Evolutionary conservation across 2,329 filamentous ascomycete genomes (phyloP), one percentile per base, ranked within the genome.

Genomic region (Sclerotinia spermophila): DNA sequence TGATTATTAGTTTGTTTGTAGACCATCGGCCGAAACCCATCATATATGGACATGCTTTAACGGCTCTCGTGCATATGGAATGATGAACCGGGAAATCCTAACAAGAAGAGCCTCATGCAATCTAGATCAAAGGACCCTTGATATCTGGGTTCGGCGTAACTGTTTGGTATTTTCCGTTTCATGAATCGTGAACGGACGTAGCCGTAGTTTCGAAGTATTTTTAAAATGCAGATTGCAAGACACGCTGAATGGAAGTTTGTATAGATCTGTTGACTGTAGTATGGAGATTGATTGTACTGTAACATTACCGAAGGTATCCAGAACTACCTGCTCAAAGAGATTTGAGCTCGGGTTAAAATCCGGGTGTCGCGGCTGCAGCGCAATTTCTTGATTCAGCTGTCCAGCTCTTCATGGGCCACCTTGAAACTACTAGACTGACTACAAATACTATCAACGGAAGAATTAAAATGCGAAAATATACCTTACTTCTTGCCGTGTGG

Each of bases 91-190:
- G 51, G 15, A 62, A 65, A 64, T 69, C 59, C 58, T 56, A 38
- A 65, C 27, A 15, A 64, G 44, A 61, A 64, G 67, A 69, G 67
- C 67, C 67, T 69, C 67, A 69, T 64, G 38, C 27, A 56, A 53
- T 69, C 67, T 69, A 69, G 67, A 69, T 69, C 56, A 45, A n/a
- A 42, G 45, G 67, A 65, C 56, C 67, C 67, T 45, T 69, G 44
- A 69, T 44, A 64, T 64, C 59, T 38, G 35, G 35, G 38, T 56
- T 44, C 48, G 58, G 67, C 45, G 55, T 35, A 42, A 62, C 30
- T 61, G 42, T 40, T 53, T n/a, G 21, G 53, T 35, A 17, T 38
- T n/a, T 68, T 48, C 42, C 55, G 33, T 42, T 48, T 38, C 40
- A 27, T n/a, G 44, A 38, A 65, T 30, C n/a, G 24, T 38, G 19